These are phyloP conservation scores for Astragalus glycyphyllos DNA, from an alignment of 306 rosid species.

Conservation along the genomic window DNA sequence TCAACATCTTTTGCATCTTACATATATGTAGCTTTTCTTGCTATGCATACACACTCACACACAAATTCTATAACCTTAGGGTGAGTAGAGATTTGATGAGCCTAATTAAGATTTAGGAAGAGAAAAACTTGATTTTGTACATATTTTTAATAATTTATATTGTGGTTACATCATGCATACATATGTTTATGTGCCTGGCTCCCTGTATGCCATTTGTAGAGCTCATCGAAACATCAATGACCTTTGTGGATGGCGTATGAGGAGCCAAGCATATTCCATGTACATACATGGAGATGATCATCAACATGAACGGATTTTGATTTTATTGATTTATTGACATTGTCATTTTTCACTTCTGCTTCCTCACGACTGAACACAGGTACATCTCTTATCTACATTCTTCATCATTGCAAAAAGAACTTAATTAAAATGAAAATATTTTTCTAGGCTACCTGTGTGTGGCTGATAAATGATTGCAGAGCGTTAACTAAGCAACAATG, in stretches of 20 bases:
- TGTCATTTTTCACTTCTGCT: slow-evolving; percentile 56
- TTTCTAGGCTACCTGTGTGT: slow-evolving; percentile 20
- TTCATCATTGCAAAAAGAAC: slow-evolving; percentile 25
- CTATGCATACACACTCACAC: neutral
- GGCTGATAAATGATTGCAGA: slow-evolving; percentile 40
- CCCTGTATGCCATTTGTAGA: slow-evolving; percentile 61
- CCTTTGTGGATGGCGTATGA: slow-evolving; percentile 62
- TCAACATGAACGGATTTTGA: neutral
- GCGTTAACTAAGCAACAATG: neutral
- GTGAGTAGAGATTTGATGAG: neutral
- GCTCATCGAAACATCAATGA: slow-evolving; percentile 47
- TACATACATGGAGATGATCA: slow-evolving; percentile 42
- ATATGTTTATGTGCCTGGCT: slow-evolving; percentile 62
- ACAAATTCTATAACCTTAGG: neutral
- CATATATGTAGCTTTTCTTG: too few relatives aligned
- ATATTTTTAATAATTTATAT: neutral
- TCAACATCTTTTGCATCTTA: too few relatives aligned
- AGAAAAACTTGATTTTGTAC: neutral
- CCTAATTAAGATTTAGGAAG: neutral
- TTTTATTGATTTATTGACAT: slow-evolving; percentile 29
- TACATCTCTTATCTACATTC: slow-evolving; percentile 43
- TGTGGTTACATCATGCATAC: slow-evolving; percentile 33
- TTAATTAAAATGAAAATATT: neutral
- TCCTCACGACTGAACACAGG: slow-evolving; percentile 50
- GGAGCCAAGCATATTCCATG: slow-evolving; percentile 69